Base-by-base conservation (phyloP, 371 early-diverging fungal genomes). In the Funneliformis caledonium region DNA sequence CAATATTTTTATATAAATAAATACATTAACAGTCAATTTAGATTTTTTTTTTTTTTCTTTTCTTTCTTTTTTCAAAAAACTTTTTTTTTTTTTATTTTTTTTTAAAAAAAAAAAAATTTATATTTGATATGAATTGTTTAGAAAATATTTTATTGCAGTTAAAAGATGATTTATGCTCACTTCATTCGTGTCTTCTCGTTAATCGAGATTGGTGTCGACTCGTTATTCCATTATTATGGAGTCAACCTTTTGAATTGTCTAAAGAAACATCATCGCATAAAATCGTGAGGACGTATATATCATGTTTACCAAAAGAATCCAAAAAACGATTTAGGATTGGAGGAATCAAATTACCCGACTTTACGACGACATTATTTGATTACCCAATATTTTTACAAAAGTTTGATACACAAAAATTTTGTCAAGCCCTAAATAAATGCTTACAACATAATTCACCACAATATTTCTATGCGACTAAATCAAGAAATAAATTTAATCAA, bases 321-420 rank as follows among this genome's bases (percentile, higher is more conserved):
- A 70, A 70, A 22, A 22, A 70, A 47, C 47, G 45, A 70, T 70
- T 70, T 22, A 70, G 42, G 16, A 45, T 22, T 47, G 70, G 45
- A 70, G 70, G 43, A 9, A 70, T 70, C 12, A 70, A 43, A 70
- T 43, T 70, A 43, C 22, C 16, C n/a, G 45, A 70, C 22, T 47
- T 6, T 70, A 10, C 10, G n/a, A n/a, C 7, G 26, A 26, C 72
- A 22, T 72, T 72, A 33, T 72, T 72, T 72, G 31, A 72, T 72
- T 72, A 72, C 33, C 52, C 72, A 72, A 72, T 14, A 72, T 72
- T 31, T 72, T 72, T 72, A 52, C n/a, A 72, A 72, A 52, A 50
- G 9, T 52, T 50, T 14, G 52, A 72, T 43, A 50, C 52, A 50
- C 72, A 72, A 43, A 22, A 43, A 70, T 43, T 70, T 70, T n/a